Evolutionary conservation across 2,329 filamentous ascomycete species (phyloP).

Genomic region (Calonectria ilicicola): DNA sequence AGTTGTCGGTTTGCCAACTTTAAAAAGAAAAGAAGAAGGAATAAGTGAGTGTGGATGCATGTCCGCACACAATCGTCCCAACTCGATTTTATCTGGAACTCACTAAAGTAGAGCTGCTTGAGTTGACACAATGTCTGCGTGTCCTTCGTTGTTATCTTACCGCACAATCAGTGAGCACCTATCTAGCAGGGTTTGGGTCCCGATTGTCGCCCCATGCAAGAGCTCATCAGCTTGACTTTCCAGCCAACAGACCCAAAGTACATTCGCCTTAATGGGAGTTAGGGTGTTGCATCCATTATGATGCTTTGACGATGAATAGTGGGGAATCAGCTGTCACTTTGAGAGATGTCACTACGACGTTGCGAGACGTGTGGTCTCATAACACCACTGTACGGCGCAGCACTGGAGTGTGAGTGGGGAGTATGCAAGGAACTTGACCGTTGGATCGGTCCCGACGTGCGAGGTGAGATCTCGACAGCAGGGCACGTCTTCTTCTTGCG

Average conservation of each 20-base stretch:
- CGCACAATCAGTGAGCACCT: neutral
- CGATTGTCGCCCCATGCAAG: neutral
- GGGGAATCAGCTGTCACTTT: conserved; percentile 38
- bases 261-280: conserved; percentile 10
- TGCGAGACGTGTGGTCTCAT: conserved; percentile 31
- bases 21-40: neutral
- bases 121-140: neutral
- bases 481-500: conserved; percentile 8
- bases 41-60: neutral
- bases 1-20: conserved; percentile 14
- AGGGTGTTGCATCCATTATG: conserved; percentile 26
- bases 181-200: conserved; percentile 21
- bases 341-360: neutral
- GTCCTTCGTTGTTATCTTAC: neutral
- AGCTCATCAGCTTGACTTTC: too few relatives aligned
- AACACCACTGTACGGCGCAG: conserved; percentile 15
- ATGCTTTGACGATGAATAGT: conserved; percentile 25
- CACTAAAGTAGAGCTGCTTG: conserved; percentile 11
- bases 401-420: conserved; percentile 17
- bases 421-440: conserved; percentile 28
- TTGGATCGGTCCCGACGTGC: conserved; percentile 26
- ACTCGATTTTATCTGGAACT: neutral
- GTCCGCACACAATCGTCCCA: neutral
- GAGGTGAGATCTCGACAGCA: conserved; percentile 19
- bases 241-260: neutral